A percentile compares a stretch with the other conserved stretches of the same genome.
These are phyloP conservation scores for Aspergillus pseudonomiae DNA, from an alignment of 2,329 filamentous ascomycete species.

Conservation along the genomic window DNA sequence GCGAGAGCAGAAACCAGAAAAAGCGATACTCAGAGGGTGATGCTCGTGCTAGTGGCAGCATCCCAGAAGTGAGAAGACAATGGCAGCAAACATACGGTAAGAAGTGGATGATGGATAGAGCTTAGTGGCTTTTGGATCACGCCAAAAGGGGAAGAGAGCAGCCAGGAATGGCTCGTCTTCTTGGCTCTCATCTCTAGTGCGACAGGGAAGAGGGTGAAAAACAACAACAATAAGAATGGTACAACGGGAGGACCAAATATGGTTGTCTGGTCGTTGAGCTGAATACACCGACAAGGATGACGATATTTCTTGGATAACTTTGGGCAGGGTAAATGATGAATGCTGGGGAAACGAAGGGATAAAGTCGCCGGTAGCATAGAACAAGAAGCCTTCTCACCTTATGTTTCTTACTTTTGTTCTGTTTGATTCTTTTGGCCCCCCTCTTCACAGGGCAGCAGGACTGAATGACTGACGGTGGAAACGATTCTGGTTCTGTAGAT, in stretches of 20 bases:
- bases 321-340: neutral
- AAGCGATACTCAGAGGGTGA: neutral
- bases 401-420: neutral
- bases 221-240: neutral
- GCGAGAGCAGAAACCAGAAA: neutral
- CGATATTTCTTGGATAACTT: neutral
- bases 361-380: neutral
- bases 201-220: neutral
- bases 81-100: neutral
- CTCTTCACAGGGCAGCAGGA: neutral
- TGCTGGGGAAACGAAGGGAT: neutral
- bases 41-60: neutral
- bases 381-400: neutral
- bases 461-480: neutral
- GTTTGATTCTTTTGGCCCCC: neutral
- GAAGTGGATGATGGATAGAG: neutral
- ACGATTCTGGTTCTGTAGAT: neutral
- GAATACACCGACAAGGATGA: neutral
- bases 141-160: slow-evolving; percentile 5
- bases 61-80: neutral
- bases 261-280: neutral
- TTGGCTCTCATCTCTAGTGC: neutral
- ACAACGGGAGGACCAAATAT: no score
- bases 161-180: neutral
- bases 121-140: slow-evolving; percentile 9